These are phyloP conservation scores for Spathaspora hagerdaliae DNA, from an alignment of 805 yeast genomes.

Conservation along the genomic window DNA sequence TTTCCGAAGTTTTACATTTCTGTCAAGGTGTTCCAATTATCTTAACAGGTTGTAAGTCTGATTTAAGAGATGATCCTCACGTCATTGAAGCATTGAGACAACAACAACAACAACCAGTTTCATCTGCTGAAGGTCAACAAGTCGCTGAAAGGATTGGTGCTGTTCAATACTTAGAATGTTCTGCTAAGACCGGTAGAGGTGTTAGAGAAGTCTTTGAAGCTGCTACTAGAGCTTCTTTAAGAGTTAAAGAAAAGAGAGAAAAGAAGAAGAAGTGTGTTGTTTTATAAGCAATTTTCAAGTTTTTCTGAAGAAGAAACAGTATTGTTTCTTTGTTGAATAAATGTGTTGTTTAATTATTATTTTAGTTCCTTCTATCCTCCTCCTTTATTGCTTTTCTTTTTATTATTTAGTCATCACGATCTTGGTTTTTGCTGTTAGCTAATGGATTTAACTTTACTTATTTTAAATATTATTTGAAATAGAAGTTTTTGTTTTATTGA, in stretches of 20 bases:
- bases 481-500: neutral
- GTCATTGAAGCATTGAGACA: constrained; percentile 72
- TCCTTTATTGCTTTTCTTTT: neutral
- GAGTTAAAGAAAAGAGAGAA: constrained; percentile 55
- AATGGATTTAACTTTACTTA: neutral
- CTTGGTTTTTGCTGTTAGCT: neutral
- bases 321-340: too few species aligned
- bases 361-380: neutral
- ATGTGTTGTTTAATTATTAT: neutral
- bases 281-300: constrained; percentile 37
- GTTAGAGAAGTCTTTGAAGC: constrained; percentile 90
- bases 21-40: constrained; percentile 93
- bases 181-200: constrained; percentile 87
- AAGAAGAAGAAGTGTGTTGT: constrained; percentile 70
- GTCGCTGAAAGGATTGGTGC: constrained; percentile 92
- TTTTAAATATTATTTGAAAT: neutral
- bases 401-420: neutral
- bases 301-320: neutral
- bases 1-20: constrained; percentile 87
- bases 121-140: constrained; percentile 76
- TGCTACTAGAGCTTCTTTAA: constrained; percentile 87
- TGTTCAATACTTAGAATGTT: constrained; percentile 81
- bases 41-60: constrained; percentile 88
- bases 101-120: constrained; percentile 75
- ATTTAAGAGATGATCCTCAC: constrained; percentile 77